phyloP scores from a whole-genome alignment of 495 filamentous ascomycete genomes.

The Parachaetomium inaequale region DNA sequence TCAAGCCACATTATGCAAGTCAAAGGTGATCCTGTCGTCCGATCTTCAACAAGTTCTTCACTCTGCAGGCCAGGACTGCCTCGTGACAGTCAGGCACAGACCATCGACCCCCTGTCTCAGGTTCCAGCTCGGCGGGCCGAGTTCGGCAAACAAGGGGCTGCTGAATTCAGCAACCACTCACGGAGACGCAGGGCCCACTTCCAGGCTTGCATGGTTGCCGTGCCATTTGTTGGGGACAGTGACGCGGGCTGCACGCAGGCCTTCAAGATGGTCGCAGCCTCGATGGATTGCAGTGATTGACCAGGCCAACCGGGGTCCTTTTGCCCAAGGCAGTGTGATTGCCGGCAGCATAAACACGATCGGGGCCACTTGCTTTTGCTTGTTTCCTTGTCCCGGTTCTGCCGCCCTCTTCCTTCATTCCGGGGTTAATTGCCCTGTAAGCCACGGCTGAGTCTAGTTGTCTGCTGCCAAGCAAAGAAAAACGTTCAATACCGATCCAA shows the following conservation, averaged over 20 bases:
- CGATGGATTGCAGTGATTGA: neutral
- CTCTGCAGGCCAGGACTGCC: neutral
- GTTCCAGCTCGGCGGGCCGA: neutral
- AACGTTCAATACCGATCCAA: conserved; percentile 4
- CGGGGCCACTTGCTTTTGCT: neutral
- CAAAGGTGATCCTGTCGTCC: neutral
- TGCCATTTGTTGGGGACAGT: conserved; percentile 1
- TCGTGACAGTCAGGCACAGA: neutral
- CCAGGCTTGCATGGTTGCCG: conserved; percentile 16
- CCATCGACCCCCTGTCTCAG: conserved; percentile 1
- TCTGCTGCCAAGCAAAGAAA: conserved; percentile 12
- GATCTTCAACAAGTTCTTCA: neutral
- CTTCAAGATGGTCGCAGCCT: neutral
- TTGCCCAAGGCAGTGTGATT: neutral
- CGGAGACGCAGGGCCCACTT: neutral
- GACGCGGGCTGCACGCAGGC: neutral
- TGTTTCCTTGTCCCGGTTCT: neutral
- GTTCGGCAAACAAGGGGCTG: conserved; percentile 1
- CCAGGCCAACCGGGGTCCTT: neutral
- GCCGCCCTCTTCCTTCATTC: neutral
- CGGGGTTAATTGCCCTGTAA: conserved; percentile 1
- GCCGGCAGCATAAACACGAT: neutral
- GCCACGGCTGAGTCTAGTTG: neutral
- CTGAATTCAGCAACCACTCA: neutral
- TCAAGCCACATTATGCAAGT: no score